phyloP scores from a whole-genome alignment of 208 protist genomes.

The Crithidia bombi region DNA sequence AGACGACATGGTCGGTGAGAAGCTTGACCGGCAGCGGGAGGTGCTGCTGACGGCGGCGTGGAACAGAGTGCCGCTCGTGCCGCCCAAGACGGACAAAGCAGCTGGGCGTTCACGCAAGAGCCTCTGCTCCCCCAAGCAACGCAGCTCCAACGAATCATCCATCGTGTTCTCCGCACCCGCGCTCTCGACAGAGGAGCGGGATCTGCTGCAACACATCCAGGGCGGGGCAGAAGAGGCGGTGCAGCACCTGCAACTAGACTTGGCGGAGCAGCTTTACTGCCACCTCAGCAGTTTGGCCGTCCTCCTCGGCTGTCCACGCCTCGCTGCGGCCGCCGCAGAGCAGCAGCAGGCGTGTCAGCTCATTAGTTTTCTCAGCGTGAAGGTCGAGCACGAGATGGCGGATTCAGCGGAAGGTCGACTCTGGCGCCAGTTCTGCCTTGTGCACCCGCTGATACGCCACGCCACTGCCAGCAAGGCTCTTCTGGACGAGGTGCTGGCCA shows the following conservation, averaged over 20 bases:
- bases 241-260: slow-evolving; percentile 26
- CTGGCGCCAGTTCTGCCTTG: slow-evolving; percentile 20
- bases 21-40: slow-evolving; percentile 19
- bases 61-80: slow-evolving; percentile 13
- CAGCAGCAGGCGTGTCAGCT: slow-evolving; percentile 30
- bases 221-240: slow-evolving; percentile 22
- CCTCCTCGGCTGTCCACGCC: slow-evolving; percentile 31
- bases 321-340: slow-evolving; percentile 38
- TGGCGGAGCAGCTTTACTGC: slow-evolving; percentile 24
- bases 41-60: slow-evolving; percentile 30
- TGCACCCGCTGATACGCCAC: slow-evolving; percentile 18
- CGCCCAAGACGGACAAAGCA: slow-evolving; percentile 22
- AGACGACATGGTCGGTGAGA: slow-evolving; percentile 26
- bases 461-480: slow-evolving; percentile 9
- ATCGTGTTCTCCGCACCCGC: neutral
- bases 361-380: slow-evolving; percentile 12
- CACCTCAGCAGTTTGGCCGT: slow-evolving; percentile 36
- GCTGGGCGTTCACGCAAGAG: slow-evolving; percentile 13
- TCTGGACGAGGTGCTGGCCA: neutral
- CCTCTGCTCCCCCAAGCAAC: neutral
- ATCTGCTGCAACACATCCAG: slow-evolving; percentile 21
- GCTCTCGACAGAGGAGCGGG: slow-evolving; percentile 20
- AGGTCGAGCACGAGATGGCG: slow-evolving; percentile 22
- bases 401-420: slow-evolving; percentile 25
- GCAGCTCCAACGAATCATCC: slow-evolving; percentile 12